Evolutionary conservation across 352 stramenopile species (phyloP).

Genomic region (Globisporangium acanthophoron): DNA sequence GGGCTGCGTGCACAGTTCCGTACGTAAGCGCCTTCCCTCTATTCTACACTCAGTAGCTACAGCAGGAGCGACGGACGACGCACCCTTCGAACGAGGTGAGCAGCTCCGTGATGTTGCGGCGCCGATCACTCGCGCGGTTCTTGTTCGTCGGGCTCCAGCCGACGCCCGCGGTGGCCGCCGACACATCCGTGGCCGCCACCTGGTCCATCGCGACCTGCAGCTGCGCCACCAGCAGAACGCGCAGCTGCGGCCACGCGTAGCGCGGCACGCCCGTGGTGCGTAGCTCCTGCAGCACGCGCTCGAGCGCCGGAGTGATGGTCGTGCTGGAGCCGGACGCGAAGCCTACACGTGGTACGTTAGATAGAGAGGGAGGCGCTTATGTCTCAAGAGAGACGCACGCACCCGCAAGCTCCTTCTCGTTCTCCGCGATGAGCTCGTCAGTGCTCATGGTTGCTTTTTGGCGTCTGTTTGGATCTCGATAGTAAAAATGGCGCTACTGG

Average conservation of each 20-base stretch:
- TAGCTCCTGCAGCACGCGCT: slow-evolving; percentile 67
- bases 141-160: slow-evolving; percentile 50
- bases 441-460: not conserved
- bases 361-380: not conserved
- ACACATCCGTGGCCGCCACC: slow-evolving; percentile 41
- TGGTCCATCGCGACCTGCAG: slow-evolving; percentile 51
- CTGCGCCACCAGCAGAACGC: slow-evolving; percentile 48
- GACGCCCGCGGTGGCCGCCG: slow-evolving; percentile 19
- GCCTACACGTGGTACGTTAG: slow-evolving; percentile 13
- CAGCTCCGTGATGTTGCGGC: slow-evolving; percentile 47
- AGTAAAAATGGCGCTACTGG: too few species aligned
- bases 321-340: slow-evolving; percentile 45
- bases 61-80: not conserved
- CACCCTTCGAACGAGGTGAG: slow-evolving; percentile 59
- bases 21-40: not conserved
- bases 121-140: slow-evolving; percentile 40
- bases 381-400: not conserved
- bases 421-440: slow-evolving; percentile 59
- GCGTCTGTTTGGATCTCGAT: not conserved
- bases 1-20: slow-evolving; percentile 19
- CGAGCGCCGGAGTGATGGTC: slow-evolving; percentile 43
- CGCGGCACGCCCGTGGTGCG: slow-evolving; percentile 53
- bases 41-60: not conserved
- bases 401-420: slow-evolving; percentile 66
- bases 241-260: slow-evolving; percentile 74